Base-by-base conservation (phyloP, 306 rosid genomes). In the Medicago truncatula region DNA sequence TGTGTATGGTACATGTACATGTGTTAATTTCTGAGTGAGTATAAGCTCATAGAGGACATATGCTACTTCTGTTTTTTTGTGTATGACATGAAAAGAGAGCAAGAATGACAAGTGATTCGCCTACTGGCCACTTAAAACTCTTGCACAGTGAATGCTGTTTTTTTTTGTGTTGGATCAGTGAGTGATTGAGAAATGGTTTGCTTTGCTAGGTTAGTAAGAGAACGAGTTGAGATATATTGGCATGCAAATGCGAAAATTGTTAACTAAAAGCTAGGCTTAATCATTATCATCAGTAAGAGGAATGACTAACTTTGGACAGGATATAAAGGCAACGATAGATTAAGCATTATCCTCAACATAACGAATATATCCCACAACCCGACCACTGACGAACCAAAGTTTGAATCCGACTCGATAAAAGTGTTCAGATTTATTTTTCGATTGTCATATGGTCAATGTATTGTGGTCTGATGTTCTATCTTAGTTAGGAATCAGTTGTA, bases 1-100 rank as follows among this genome's bases (percentile, higher is more conserved):
- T 34, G 38, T 34, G 38, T 34, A 34, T 34, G 38, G 38, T 34
- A 52, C 10, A 16, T 52, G 58, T 16, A 52, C 38, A 52, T 18
- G 58, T 52, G 58, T 52, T 7, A 52, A 16, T 4, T 52, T 52
- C 11, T 52, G 58, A 52, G 23, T 52, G 23, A 52, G 58, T 52
- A 3, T 34, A 34, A 52, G 8, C 58, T n/a, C 21, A 16, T 52
- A 16, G 38, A 34, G 38, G 38, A 34, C 38, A 34, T 34, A 34
- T 52, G 23, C 9, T 7, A 56, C 34, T 56, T 56, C 61, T 61
- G 67, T 61, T 61, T 34, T 60, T 31, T 31, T 28, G 66, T 60
- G 41, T 28, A 13, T 61, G 20, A 61, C 1, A 61, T 54, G 67
- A 28, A 61, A 61, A 28, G 18, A 28, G 11, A 7, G 43, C 7